Percentiles rank a stretch among this genome's conserved stretches.
These are phyloP conservation scores for Entoloma clypeatum DNA, from an alignment of 1,284 basidiomycete species.

Conservation along the genomic window DNA sequence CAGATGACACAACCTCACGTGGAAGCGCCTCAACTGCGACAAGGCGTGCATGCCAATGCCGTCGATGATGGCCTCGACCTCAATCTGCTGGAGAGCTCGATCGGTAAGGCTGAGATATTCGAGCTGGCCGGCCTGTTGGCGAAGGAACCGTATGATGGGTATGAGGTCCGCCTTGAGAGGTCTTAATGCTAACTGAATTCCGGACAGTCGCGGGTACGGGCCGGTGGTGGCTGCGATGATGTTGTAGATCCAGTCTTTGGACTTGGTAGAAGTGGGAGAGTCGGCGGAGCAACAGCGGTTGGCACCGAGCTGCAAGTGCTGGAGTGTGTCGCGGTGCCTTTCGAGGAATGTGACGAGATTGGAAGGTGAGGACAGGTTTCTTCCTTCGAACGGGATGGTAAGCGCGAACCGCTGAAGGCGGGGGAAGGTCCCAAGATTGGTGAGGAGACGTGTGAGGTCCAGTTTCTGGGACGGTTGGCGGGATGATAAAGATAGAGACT, in stretches of 20 bases:
- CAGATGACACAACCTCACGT: slow-evolving; percentile 30
- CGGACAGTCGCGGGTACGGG: slow-evolving; percentile 29
- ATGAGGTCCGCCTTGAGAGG: slow-evolving; percentile 33
- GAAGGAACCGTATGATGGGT: slow-evolving; percentile 27
- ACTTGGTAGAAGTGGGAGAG: slow-evolving; percentile 23
- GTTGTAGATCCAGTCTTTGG: slow-evolving; percentile 36
- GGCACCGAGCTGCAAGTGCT: slow-evolving; percentile 31
- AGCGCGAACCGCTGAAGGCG: slow-evolving; percentile 32
- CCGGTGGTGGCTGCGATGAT: slow-evolving; percentile 25
- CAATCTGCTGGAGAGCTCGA: slow-evolving; percentile 24
- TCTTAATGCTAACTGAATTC: slow-evolving; percentile 31
- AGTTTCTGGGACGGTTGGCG: slow-evolving; percentile 34
- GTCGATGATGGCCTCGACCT: slow-evolving; percentile 28
- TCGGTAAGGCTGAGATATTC: slow-evolving; percentile 32
- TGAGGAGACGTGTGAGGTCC: slow-evolving; percentile 36
- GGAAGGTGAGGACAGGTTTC: slow-evolving; percentile 31
- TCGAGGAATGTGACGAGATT: slow-evolving; percentile 31
- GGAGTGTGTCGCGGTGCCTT: slow-evolving; percentile 30
- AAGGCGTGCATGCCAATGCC: slow-evolving; percentile 13
- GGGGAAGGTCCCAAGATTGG: slow-evolving; percentile 33
- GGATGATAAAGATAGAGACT: slow-evolving; percentile 32
- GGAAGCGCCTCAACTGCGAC: slow-evolving; percentile 22
- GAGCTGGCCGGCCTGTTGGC: slow-evolving; percentile 28
- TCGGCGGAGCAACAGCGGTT: slow-evolving; percentile 24
- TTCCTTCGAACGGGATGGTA: slow-evolving; percentile 40